Evolutionary conservation across 306 rosid genomes (phyloP).

Genomic region (Vachellia pachyceras): DNA sequence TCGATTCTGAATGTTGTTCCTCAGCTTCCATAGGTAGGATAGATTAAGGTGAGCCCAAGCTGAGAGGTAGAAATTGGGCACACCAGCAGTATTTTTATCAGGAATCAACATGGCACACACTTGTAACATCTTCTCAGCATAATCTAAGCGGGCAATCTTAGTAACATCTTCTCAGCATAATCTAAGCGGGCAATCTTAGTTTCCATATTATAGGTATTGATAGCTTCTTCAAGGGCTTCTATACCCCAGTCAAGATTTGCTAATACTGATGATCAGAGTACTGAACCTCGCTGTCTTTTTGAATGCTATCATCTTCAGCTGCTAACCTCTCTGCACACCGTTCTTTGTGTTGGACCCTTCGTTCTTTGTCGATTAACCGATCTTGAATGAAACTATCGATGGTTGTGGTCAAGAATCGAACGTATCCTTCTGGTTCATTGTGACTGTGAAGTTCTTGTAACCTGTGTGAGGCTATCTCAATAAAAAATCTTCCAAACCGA

Average conservation of each 20-base stretch:
- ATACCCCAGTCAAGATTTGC: slow-evolving; percentile 97
- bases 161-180: no score
- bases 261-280: slow-evolving; percentile 89
- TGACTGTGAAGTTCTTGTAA: slow-evolving; percentile 60
- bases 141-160: slow-evolving; percentile 81
- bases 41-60: slow-evolving; percentile 94
- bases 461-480: slow-evolving; percentile 34
- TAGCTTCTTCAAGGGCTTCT: slow-evolving; percentile 94
- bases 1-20: slow-evolving; percentile 62
- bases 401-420: slow-evolving; percentile 57
- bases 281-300: slow-evolving; percentile 64
- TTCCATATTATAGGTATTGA: slow-evolving; percentile 79
- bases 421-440: slow-evolving; percentile 78
- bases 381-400: slow-evolving; percentile 68
- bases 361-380: slow-evolving; percentile 69
- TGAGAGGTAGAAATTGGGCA: slow-evolving; percentile 87
- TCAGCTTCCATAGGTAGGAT: slow-evolving; percentile 77
- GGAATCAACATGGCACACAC: slow-evolving; percentile 88
- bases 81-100: slow-evolving; percentile 85
- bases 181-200: no score
- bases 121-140: slow-evolving; percentile 89
- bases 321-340: slow-evolving; percentile 94
- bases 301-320: slow-evolving; percentile 78
- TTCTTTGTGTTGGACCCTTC: slow-evolving; percentile 73
- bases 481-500: neutral